Percentiles rank a stretch among this genome's conserved stretches.
Conservation (phyloP, 1,284 basidiomycete genomes). For the Naganishia cerealis region DNA sequence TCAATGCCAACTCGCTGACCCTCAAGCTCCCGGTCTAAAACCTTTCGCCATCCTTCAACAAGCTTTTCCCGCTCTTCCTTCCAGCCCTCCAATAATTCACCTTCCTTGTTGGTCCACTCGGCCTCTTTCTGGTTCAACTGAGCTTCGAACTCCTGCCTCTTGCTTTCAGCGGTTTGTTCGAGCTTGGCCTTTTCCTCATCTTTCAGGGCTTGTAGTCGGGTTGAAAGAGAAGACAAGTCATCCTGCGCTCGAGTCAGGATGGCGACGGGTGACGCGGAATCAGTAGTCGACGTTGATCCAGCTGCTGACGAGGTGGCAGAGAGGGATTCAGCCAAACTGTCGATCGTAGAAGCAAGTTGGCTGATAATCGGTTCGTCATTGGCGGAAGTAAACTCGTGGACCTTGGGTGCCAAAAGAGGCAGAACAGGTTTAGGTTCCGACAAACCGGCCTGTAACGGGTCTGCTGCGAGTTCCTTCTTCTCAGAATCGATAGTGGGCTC, state of each 20-base stretch:
- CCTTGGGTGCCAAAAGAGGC: constrained; percentile 77
- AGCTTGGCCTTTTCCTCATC: constrained; percentile 75
- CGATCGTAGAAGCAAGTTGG: constrained; percentile 90
- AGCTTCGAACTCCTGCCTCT: constrained; percentile 77
- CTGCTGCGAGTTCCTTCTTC: constrained; percentile 30
- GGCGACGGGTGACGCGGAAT: constrained; percentile 57
- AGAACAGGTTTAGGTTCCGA: constrained; percentile 55
- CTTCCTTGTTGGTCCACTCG: constrained; percentile 80
- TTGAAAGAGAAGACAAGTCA: constrained; percentile 78
- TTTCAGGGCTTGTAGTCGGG: constrained; percentile 76
- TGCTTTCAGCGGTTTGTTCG: constrained; percentile 75
- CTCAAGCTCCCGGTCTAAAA: constrained; percentile 80
- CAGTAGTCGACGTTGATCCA: constrained; percentile 66
- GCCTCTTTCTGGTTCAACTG: constrained; percentile 81
- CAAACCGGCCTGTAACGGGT: constrained; percentile 36
- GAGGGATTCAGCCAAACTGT: constrained; percentile 82
- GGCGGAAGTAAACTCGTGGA: constrained; percentile 66
- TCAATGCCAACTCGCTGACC: constrained; percentile 92
- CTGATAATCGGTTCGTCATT: constrained; percentile 83
- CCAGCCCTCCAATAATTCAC: constrained; percentile 78
- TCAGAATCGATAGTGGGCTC: constrained; percentile 23
- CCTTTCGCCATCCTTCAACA: constrained; percentile 77
- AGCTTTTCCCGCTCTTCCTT: constrained; percentile 75
- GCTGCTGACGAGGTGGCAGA: constrained; percentile 64
- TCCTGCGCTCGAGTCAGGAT: constrained; percentile 64